Base-by-base conservation (phyloP, 2,329 filamentous ascomycete genomes). In the Aspergillus ibericus region DNA sequence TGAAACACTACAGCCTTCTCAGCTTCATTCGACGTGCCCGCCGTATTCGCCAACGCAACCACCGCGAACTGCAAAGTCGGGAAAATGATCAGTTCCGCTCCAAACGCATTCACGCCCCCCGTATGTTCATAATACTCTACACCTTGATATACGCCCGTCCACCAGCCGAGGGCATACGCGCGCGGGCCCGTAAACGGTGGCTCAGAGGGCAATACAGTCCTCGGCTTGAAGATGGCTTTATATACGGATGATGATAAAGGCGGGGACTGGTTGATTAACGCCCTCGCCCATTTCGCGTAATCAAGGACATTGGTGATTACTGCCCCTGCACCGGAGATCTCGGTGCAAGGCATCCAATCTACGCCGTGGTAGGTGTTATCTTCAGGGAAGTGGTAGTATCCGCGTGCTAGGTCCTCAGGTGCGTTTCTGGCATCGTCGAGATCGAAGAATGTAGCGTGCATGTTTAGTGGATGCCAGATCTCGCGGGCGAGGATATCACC, bases 231-330 rank as follows among this genome's bases (percentile, higher is more conserved):
- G 10, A 51, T 36, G 4, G 29, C 48, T 9, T 20, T 20, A 15
- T 52, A 58, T 4, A 29, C 51, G 1, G 20, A 4, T 36, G 50
- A 4, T 60, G 55, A 56, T 73, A 66, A n/a, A 67, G 74, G 50
- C 74, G 70, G 35, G 72, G 73, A 35, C 62, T 71, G 58, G 67
- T 75, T 66, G 22, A 86, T 69, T 22, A 85, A 70, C 18, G 78
- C 80, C 25, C 73, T 71, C 2, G 84, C 63, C 83, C 83, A 87
- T 63, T 77, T 79, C 6, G 75, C 70, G 63, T 77, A 80, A 58
- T 80, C 77, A 0, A 67, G 34, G 5, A 78, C 75, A 25, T 70
- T 77, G 0, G 72, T 77, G 46, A 72, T 67, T 5, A 66, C 51
- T 2, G 59, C 50, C 1, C 69, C 70, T 16, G 70, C 70, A 38